Percentiles rank a stretch among this genome's conserved stretches.
These are phyloP conservation scores for Tuber calosporum DNA, from an alignment of 495 filamentous ascomycete species.

Conservation along the genomic window DNA sequence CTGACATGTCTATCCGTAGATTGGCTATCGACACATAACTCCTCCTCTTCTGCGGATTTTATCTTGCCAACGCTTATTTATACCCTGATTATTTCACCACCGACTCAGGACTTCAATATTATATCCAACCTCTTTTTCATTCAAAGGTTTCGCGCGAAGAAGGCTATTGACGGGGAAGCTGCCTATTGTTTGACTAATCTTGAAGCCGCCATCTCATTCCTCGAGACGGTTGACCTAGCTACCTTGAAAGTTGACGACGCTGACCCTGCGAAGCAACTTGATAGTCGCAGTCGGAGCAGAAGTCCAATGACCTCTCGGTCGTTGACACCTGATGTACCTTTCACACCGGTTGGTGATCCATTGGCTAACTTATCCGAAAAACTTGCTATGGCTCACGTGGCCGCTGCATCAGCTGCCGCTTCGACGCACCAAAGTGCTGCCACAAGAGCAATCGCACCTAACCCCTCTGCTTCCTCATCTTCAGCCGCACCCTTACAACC, in stretches of 20 bases:
- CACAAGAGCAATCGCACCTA: conserved; percentile 13
- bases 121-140: conserved; percentile 93
- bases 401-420: conserved; percentile 21
- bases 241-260: conserved; percentile 79
- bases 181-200: conserved; percentile 96
- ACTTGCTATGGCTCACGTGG: conserved; percentile 32
- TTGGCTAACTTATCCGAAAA: conserved; percentile 32
- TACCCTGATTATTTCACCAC: conserved; percentile 80
- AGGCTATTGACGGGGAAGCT: conserved; percentile 81
- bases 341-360: conserved; percentile 29
- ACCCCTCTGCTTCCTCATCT: conserved; percentile 14
- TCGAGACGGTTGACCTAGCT: conserved; percentile 95
- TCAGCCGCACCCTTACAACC: conserved; percentile 25
- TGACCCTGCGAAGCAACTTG: conserved; percentile 40
- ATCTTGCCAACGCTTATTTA: conserved; percentile 96
- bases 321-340: conserved; percentile 26
- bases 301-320: conserved; percentile 25
- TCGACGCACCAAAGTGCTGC: conserved; percentile 4
- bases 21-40: conserved; percentile 46
- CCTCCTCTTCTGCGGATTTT: conserved; percentile 92
- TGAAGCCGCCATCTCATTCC: conserved; percentile 87
- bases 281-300: conserved; percentile 23
- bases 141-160: conserved; percentile 81
- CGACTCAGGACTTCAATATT: conserved; percentile 69
- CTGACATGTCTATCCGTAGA: conserved; percentile 23